Evolutionary conservation across 192 early-diverging fungal genomes (phyloP), one percentile per base, ranked within the genome.

Genomic region (Phycomyces blakesleeanus): DNA sequence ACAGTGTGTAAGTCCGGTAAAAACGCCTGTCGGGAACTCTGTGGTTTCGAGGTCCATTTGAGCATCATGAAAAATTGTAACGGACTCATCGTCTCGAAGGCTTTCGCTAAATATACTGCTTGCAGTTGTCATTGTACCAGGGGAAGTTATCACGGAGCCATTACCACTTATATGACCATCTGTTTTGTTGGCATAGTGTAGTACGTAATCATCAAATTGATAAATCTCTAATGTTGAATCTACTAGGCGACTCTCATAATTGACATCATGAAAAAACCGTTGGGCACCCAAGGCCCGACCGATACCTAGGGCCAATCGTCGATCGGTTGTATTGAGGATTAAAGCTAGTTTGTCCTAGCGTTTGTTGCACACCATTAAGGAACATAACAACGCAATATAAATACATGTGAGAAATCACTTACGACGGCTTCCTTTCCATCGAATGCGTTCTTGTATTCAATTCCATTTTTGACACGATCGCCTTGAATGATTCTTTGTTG

Each of bases 251-350:
- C 90, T 89, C 50, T 87, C 87, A 69, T 90, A 94, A 8, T 77
- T 85, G 20, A 96, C 92, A 74, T 98, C 93, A 69, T 94, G 90
- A 72, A 98, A 94, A 59, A 92, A 87, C 24, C 82, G 81, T 76
- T 98, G 96, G 47, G 86, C 82, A 67, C 89, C 93, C 51, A 98
- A 71, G 12, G 94, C 89, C 12, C 94, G 83, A 12, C 96, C 96
- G 6, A 96, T 73, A 14, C 91, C 77, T 21, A 97, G 73, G 5
- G 93, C 92, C 53, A 93, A 72, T 55, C 91, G 87, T 58, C 95
- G 84, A 72, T 97, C 92, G 1, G 79, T 85, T 2, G 91, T 89
- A 56, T 83, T 78, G 64, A 95, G 88, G 18, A 96, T 89, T 12
- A 79, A 76, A 24, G 80, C 79, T 25, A 96, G 78, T 40, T 87